phyloP scores from a whole-genome alignment of 2,329 filamentous ascomycete species.

The Diaporthe sp. region DNA sequence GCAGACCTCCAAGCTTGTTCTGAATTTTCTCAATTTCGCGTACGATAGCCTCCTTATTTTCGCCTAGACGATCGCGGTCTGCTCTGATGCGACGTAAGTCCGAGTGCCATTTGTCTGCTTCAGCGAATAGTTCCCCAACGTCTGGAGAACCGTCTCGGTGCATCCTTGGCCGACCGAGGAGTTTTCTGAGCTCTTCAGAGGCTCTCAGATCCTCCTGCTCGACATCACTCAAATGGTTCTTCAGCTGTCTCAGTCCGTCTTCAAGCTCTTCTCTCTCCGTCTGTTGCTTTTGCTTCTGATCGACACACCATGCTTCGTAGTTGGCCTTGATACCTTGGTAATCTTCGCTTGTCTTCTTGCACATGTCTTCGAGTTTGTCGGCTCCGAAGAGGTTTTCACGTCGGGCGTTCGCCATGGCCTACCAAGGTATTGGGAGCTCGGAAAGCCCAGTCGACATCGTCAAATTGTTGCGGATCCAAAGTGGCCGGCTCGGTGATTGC shows the following conservation, averaged over 20 bases:
- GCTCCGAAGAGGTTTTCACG: neutral
- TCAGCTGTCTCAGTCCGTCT: neutral
- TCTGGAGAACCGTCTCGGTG: neutral
- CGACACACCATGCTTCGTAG: neutral
- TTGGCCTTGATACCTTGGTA: neutral
- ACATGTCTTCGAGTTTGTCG: neutral
- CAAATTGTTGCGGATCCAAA: neutral
- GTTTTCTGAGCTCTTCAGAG: neutral
- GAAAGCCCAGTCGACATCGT: neutral
- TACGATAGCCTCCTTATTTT: neutral
- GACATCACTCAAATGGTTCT: neutral
- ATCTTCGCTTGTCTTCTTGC: neutral
- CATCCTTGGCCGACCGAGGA: neutral
- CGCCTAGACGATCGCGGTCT: neutral
- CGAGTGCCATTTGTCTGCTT: neutral
- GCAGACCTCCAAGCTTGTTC: neutral
- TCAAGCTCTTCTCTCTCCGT: neutral
- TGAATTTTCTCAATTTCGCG: neutral
- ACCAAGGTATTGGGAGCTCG: no score
- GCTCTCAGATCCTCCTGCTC: neutral
- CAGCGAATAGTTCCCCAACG: neutral
- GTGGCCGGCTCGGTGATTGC: neutral
- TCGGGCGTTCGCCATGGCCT: neutral
- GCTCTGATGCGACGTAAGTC: neutral
- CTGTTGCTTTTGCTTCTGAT: neutral